Percentiles rank a stretch among this genome's conserved stretches.
Evolutionary conservation across 1,139 yeast genomes (phyloP).

Genomic region (Zygoascus meyerae): DNA sequence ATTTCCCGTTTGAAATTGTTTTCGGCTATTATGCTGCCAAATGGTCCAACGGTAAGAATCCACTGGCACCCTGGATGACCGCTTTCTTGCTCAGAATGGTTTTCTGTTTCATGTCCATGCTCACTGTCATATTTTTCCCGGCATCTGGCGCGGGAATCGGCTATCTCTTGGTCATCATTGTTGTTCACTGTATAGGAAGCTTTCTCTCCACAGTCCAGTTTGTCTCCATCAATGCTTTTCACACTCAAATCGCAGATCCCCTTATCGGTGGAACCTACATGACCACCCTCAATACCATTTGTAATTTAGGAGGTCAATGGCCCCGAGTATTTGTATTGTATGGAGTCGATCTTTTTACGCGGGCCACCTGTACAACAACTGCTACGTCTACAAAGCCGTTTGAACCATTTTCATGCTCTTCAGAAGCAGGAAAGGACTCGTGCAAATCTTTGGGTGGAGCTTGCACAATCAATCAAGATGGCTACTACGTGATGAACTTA

Average conservation of each 20-base stretch:
- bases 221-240: slow-evolving; percentile 91
- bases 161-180: slow-evolving; percentile 64
- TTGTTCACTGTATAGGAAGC: slow-evolving; percentile 79
- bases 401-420: slow-evolving; percentile 39
- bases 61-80: slow-evolving; percentile 82
- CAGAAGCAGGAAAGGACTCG: slow-evolving; percentile 39
- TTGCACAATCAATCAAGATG: slow-evolving; percentile 58
- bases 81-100: slow-evolving; percentile 81
- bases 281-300: slow-evolving; percentile 89
- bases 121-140: slow-evolving; percentile 72
- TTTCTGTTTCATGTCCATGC: slow-evolving; percentile 72
- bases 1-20: slow-evolving; percentile 91
- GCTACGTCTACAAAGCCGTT: slow-evolving; percentile 17
- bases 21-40: slow-evolving; percentile 95
- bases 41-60: slow-evolving; percentile 73
- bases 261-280: slow-evolving; percentile 95
- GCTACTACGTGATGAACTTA: slow-evolving; percentile 73
- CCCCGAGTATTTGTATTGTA: slow-evolving; percentile 74
- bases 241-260: slow-evolving; percentile 93
- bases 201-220: slow-evolving; percentile 95
- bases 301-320: slow-evolving; percentile 97
- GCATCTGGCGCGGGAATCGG: slow-evolving; percentile 37
- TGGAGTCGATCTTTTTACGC: slow-evolving; percentile 73
- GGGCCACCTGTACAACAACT: slow-evolving; percentile 49
- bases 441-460: slow-evolving; percentile 54